These are phyloP conservation scores for Penicillium simplicissimum DNA, from an alignment of 495 filamentous ascomycete species.

Conservation along the genomic window DNA sequence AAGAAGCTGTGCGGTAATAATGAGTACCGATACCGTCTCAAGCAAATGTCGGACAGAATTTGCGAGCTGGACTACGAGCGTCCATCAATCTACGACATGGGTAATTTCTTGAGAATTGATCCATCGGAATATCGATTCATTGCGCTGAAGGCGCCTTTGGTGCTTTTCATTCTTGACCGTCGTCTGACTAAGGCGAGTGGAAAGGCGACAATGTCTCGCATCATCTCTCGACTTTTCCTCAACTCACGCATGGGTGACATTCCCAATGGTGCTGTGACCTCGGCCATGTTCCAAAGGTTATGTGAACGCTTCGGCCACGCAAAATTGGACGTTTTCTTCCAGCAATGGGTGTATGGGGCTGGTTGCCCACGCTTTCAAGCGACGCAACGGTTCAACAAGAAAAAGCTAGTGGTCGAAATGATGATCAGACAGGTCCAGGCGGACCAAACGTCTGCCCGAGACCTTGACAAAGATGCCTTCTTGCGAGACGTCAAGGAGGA, in stretches of 20 bases:
- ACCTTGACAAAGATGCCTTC: conserved; percentile 68
- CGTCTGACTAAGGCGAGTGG: conserved; percentile 84
- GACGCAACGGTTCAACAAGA: conserved; percentile 93
- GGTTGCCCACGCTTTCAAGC: conserved; percentile 87
- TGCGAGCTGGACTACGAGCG: conserved; percentile 79
- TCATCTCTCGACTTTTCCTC: conserved; percentile 77
- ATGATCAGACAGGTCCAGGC: conserved; percentile 79
- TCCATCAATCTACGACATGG: conserved; percentile 79
- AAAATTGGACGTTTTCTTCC: conserved; percentile 83
- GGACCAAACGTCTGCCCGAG: conserved; percentile 49
- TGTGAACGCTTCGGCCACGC: conserved; percentile 88
- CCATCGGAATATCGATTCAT: conserved; percentile 84
- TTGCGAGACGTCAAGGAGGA: conserved; percentile 82
- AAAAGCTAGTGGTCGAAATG: conserved; percentile 93
- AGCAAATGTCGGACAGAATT: conserved; percentile 76
- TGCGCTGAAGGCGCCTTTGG: conserved; percentile 84
- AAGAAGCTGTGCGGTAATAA: conserved; percentile 88
- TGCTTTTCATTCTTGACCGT: conserved; percentile 91
- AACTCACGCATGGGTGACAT: conserved; percentile 78
- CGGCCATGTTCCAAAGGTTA: conserved; percentile 69
- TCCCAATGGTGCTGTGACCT: conserved; percentile 69
- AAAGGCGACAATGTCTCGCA: conserved; percentile 77
- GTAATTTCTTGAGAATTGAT: conserved; percentile 75
- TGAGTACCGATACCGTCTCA: conserved; percentile 88
- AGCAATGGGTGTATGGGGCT: conserved; percentile 86